Evolutionary conservation across 2,329 filamentous ascomycete species (phyloP).

Genomic region (Neonectria sp.): DNA sequence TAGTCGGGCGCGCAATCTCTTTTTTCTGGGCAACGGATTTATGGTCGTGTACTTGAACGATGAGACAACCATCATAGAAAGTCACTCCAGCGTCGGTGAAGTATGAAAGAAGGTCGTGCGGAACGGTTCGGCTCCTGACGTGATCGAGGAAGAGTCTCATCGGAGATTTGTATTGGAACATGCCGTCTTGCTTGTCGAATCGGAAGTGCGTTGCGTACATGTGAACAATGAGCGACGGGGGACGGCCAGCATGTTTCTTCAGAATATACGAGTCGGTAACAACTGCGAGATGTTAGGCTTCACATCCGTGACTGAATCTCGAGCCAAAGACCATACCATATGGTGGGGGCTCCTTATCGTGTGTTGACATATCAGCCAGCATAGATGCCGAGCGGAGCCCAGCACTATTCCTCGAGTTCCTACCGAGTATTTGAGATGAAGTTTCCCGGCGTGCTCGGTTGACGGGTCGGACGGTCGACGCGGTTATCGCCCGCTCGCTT

Average conservation of each 20-base stretch:
- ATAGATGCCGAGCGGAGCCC: conserved; percentile 66
- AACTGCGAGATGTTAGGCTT: conserved; percentile 65
- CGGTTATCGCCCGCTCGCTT: conserved; percentile 55
- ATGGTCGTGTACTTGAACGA: conserved; percentile 94
- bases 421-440: conserved; percentile 59
- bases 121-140: conserved; percentile 81
- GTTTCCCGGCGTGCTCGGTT: conserved; percentile 73
- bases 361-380: conserved; percentile 58
- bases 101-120: conserved; percentile 89
- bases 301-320: not conserved
- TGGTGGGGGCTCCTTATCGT: conserved; percentile 63
- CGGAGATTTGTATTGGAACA: conserved; percentile 91
- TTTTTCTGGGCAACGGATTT: conserved; percentile 76
- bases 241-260: conserved; percentile 81
- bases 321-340: conserved; percentile 60
- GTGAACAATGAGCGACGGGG: conserved; percentile 89
- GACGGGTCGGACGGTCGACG: conserved; percentile 63
- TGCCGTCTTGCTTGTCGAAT: conserved; percentile 94
- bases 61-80: conserved; percentile 96
- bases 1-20: conserved; percentile 65
- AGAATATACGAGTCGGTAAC: conserved; percentile 84
- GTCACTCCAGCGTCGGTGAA: conserved; percentile 79
- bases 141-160: conserved; percentile 89
- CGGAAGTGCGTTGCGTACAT: conserved; percentile 89
- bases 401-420: conserved; percentile 66